These are phyloP conservation scores for Xerophyta viscosa DNA, from an alignment of 106 monocot species.

Conservation along the genomic window DNA sequence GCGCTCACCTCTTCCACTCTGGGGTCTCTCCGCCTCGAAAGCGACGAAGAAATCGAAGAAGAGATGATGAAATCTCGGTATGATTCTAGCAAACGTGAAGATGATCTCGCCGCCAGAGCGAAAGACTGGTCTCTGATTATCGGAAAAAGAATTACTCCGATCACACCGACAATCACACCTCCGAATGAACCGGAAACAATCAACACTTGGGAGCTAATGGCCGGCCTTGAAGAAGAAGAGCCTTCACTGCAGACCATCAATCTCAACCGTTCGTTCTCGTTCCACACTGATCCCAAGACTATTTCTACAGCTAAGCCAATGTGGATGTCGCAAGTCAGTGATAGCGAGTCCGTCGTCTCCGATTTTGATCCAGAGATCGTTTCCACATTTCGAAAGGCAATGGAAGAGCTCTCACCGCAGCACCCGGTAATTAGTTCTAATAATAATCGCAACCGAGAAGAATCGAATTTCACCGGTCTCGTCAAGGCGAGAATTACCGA, in stretches of 20 bases:
- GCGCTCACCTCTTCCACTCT: slow-evolving; percentile 60
- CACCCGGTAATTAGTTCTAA: too few species aligned
- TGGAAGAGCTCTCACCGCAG: slow-evolving; percentile 19
- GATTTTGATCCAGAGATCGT: slow-evolving; percentile 40
- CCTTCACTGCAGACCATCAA: neutral
- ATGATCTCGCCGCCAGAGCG: neutral
- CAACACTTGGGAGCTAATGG: slow-evolving; percentile 71
- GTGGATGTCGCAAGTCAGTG: slow-evolving; percentile 13
- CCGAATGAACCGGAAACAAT: slow-evolving; percentile 45
- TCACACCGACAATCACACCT: slow-evolving; percentile 18
- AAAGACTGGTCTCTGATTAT: slow-evolving; percentile 25
- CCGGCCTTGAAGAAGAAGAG: slow-evolving; percentile 48
- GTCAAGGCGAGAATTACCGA: slow-evolving; percentile 42
- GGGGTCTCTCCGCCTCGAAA: slow-evolving; percentile 40
- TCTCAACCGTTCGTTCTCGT: slow-evolving; percentile 18
- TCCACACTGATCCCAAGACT: slow-evolving; percentile 11
- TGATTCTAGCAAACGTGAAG: neutral
- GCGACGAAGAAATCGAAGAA: neutral
- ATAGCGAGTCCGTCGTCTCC: slow-evolving; percentile 3
- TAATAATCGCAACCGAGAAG: neutral
- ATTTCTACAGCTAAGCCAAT: slow-evolving; percentile 4
- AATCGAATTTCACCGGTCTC: slow-evolving; percentile 27
- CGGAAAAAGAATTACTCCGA: slow-evolving; percentile 8
- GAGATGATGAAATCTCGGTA: slow-evolving; percentile 28
- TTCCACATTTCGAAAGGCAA: slow-evolving; percentile 27